Evolutionary conservation across 345 rosid species (phyloP).

Genomic region (Syzygium jambos): DNA sequence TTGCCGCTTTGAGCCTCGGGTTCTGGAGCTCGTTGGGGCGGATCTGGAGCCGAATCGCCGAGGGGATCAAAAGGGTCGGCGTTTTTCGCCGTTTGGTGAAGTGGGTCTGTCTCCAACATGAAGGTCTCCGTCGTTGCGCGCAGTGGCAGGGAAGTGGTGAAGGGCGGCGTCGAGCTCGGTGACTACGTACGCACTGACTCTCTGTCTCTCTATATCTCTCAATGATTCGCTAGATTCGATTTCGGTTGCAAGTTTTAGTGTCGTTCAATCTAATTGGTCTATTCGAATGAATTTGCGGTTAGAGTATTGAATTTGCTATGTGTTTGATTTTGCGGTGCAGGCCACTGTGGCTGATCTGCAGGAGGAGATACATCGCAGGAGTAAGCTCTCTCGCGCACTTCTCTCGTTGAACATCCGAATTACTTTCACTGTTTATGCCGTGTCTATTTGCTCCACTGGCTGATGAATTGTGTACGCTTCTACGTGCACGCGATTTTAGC

Average conservation of each 20-base stretch:
- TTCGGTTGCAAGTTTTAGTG: background rate
- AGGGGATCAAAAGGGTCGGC: background rate
- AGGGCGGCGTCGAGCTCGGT: conserved; percentile 63
- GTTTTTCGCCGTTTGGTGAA: background rate
- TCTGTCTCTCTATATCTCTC: background rate
- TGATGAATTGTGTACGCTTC: background rate
- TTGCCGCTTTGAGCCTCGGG: background rate
- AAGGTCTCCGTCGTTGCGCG: conserved; percentile 76
- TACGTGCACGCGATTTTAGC: background rate
- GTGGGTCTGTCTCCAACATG: conserved; percentile 46
- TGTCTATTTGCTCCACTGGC: background rate
- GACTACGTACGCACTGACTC: conserved; percentile 46
- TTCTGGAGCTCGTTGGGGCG: background rate
- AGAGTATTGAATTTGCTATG: background rate
- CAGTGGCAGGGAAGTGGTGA: conserved; percentile 77
- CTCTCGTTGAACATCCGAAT: background rate
- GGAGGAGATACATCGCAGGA: conserved; percentile 75
- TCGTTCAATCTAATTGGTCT: background rate
- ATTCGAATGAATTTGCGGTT: background rate
- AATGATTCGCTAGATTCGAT: background rate
- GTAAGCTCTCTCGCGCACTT: conserved; percentile 28
- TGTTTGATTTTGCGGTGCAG: conserved; percentile 20
- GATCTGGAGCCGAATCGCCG: background rate
- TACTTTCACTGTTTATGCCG: background rate
- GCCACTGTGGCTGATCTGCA: conserved; percentile 93